Percentiles rank a stretch among this genome's conserved stretches.
Evolutionary conservation across 768 basidiomycete genomes (phyloP).

Genomic region (Tulasnella sp.): DNA sequence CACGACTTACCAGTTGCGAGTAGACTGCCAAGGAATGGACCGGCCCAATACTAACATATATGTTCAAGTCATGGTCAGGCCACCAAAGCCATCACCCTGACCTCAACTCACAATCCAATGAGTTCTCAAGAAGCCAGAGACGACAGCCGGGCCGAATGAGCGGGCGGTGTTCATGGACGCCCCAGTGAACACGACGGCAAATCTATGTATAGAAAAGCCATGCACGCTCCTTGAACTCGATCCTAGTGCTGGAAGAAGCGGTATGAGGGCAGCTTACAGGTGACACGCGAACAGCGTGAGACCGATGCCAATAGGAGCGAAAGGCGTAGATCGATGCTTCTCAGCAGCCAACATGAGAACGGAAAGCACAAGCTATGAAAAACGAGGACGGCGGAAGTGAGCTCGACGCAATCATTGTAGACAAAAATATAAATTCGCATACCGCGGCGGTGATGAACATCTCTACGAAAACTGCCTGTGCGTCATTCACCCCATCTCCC

Average conservation of each 20-base stretch:
- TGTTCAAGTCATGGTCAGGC: neutral
- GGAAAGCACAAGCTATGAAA: constrained; percentile 29
- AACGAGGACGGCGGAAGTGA: neutral
- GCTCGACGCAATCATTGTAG: neutral
- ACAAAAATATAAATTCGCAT: constrained; percentile 27
- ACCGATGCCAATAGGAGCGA: constrained; percentile 60
- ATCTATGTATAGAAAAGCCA: constrained; percentile 28
- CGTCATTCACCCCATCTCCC: constrained; percentile 35
- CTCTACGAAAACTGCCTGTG: constrained; percentile 59
- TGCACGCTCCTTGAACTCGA: neutral
- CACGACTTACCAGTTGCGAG: constrained; percentile 34
- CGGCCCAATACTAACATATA: constrained; percentile 49
- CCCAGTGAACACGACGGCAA: constrained; percentile 50
- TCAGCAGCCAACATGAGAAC: constrained; percentile 67
- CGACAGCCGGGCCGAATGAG: constrained; percentile 56
- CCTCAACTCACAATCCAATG: constrained; percentile 51
- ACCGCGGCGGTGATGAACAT: constrained; percentile 55
- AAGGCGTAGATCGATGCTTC: constrained; percentile 53
- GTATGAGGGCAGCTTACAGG: constrained; percentile 34
- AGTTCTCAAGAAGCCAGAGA: constrained; percentile 43
- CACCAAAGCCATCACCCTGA: neutral
- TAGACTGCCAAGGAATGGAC: constrained; percentile 54
- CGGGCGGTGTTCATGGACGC: constrained; percentile 60
- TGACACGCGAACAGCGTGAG: constrained; percentile 53
- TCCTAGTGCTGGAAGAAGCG: neutral